Evolutionary conservation across 1,284 basidiomycete species (phyloP).

Genomic region (Rhodotorula sp.): DNA sequence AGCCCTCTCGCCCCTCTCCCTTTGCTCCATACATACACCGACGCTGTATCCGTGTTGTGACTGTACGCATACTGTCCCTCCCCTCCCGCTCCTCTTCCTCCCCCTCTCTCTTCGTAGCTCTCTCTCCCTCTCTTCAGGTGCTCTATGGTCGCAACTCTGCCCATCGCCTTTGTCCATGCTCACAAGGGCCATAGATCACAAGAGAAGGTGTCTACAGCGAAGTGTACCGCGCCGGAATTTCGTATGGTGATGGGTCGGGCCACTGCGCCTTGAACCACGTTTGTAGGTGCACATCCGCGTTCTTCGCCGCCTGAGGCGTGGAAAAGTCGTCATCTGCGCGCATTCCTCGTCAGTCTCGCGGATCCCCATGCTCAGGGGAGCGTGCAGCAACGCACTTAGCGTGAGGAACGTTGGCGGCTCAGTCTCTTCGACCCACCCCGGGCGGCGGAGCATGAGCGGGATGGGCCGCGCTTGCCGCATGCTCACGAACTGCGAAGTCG

Average conservation of each 20-base stretch:
- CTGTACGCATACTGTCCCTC: neutral
- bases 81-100: neutral
- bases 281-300: neutral
- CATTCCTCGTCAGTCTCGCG: neutral
- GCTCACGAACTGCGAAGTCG: constrained; percentile 10
- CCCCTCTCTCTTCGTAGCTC: neutral
- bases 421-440: neutral
- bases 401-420: constrained; percentile 13
- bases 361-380: neutral
- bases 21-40: neutral
- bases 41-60: neutral
- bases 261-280: constrained; percentile 1
- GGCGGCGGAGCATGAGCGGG: neutral
- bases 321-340: constrained; percentile 6
- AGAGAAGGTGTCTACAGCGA: no score
- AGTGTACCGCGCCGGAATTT: neutral
- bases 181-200: no score
- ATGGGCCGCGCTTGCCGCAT: neutral
- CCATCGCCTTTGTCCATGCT: neutral
- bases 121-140: neutral
- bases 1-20: neutral
- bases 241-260: constrained; percentile 2
- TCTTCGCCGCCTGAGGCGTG: neutral
- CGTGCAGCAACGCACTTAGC: constrained; percentile 1
- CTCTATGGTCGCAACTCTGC: neutral